These are phyloP conservation scores for Aspergillus aculeatus DNA, from an alignment of 2,329 filamentous ascomycete genomes.

Conservation along the genomic window DNA sequence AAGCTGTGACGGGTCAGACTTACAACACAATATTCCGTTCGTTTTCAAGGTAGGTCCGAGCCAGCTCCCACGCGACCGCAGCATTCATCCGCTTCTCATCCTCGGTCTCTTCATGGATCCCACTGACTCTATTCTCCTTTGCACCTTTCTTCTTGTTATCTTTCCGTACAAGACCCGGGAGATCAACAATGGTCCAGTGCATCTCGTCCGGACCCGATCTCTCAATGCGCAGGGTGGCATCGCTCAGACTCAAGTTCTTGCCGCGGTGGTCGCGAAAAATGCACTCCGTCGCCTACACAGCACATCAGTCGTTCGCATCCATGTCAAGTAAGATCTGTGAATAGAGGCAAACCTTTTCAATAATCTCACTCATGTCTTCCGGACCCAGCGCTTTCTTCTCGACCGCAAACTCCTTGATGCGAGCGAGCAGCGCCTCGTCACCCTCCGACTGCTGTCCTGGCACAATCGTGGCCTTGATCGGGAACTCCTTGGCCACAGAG, in stretches of 20 bases:
- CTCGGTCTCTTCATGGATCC: not conserved
- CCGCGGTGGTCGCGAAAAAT: too few species aligned
- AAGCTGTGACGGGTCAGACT: not conserved
- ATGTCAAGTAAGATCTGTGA: too few species aligned
- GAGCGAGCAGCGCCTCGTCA: not conserved
- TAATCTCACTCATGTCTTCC: too few species aligned
- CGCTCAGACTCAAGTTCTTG: not conserved
- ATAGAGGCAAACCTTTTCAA: too few species aligned
- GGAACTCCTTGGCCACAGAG: not conserved
- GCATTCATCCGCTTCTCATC: not conserved
- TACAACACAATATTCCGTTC: conserved; percentile 8
- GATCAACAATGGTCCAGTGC: not conserved
- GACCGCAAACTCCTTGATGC: not conserved
- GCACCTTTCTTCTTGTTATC: too few species aligned
- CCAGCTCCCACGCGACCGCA: not conserved
- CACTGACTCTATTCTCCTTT: too few species aligned
- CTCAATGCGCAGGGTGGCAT: not conserved
- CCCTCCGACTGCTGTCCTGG: not conserved
- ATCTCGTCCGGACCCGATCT: not conserved
- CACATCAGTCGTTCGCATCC: too few species aligned
- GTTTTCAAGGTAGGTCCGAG: not conserved
- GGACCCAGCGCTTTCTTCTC: not conserved
- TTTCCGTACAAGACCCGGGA: not conserved
- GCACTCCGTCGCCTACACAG: too few species aligned
- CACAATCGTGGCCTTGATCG: not conserved